Evolutionary conservation across 305 asterid genomes (phyloP).

Genomic region (Rubia peregrina): DNA sequence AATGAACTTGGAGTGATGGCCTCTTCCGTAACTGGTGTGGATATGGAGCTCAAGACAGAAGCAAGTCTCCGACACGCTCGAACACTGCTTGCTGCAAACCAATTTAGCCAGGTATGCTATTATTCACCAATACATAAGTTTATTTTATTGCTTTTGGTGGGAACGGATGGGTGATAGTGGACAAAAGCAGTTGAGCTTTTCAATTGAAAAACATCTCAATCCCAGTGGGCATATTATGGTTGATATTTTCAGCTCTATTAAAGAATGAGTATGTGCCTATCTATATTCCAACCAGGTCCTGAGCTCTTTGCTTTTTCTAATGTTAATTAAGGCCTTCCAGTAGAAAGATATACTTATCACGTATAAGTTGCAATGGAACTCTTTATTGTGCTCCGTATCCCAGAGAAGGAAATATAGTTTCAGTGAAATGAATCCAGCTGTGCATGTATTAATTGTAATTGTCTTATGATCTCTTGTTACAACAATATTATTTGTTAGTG

Average conservation of each 20-base stretch:
- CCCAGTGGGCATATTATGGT: not conserved
- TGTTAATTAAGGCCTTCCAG: not conserved
- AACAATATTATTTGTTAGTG: not conserved
- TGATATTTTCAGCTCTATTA: too few relatives aligned
- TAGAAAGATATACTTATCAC: not conserved
- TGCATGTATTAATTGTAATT: not conserved
- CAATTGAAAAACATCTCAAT: not conserved
- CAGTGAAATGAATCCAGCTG: not conserved
- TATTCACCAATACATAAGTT: not conserved
- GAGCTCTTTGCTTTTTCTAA: conserved; percentile 1
- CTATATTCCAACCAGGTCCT: not conserved
- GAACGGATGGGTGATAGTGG: not conserved
- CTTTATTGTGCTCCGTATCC: not conserved
- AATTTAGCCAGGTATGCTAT: conserved; percentile 62
- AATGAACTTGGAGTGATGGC: conserved; percentile 83
- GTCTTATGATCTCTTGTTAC: too few relatives aligned
- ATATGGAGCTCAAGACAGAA: conserved; percentile 89
- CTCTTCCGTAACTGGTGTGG: conserved; percentile 79
- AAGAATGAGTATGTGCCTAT: not conserved
- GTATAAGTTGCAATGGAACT: not conserved
- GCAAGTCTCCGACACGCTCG: conserved; percentile 88
- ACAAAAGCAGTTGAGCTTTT: not conserved
- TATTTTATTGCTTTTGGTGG: not conserved
- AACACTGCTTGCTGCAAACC: conserved; percentile 84
- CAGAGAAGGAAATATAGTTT: not conserved